These are phyloP conservation scores for Saprolegnia parasitica DNA, from an alignment of 352 stramenopile species.

Conservation along the genomic window DNA sequence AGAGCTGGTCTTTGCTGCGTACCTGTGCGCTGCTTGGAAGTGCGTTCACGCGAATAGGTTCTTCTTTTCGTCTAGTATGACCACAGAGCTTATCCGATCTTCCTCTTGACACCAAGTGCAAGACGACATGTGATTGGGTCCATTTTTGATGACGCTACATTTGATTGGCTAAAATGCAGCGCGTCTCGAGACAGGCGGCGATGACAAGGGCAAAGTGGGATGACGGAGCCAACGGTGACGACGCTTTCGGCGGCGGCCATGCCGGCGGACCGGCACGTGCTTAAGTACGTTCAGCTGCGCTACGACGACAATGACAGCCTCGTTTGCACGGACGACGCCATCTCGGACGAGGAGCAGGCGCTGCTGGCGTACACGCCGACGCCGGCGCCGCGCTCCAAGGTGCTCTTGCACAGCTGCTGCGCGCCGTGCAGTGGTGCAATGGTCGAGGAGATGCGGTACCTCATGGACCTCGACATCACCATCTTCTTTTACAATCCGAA, in stretches of 20 bases:
- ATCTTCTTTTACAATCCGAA: slow-evolving; percentile 69
- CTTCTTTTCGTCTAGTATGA: too few relatives aligned
- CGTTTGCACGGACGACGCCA: slow-evolving; percentile 19
- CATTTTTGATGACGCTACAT: not conserved
- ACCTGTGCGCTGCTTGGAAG: too few relatives aligned
- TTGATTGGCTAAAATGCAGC: not conserved
- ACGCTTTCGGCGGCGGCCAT: slow-evolving; percentile 12
- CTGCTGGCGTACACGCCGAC: slow-evolving; percentile 24
- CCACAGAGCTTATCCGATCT: too few relatives aligned
- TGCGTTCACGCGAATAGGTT: too few relatives aligned
- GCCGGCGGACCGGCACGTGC: slow-evolving; percentile 16
- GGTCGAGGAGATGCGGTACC: slow-evolving; percentile 48
- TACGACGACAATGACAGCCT: slow-evolving; percentile 18
- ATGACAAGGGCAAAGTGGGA: not conserved
- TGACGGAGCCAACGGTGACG: not conserved
- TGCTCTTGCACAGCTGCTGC: slow-evolving; percentile 50
- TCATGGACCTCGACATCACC: slow-evolving; percentile 36
- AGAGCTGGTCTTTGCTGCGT: too few relatives aligned
- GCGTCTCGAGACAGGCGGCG: not conserved
- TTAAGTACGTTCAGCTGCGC: slow-evolving; percentile 27
- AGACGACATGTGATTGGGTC: too few relatives aligned
- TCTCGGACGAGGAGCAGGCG: slow-evolving; percentile 17
- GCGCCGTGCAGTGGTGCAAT: slow-evolving; percentile 48
- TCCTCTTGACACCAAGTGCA: too few relatives aligned
- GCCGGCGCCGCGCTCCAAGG: slow-evolving; percentile 22